Evolutionary conservation across 371 early-diverging fungal genomes (phyloP), one percentile per base, ranked within the genome.

Genomic region (Smittium mucronatum): DNA sequence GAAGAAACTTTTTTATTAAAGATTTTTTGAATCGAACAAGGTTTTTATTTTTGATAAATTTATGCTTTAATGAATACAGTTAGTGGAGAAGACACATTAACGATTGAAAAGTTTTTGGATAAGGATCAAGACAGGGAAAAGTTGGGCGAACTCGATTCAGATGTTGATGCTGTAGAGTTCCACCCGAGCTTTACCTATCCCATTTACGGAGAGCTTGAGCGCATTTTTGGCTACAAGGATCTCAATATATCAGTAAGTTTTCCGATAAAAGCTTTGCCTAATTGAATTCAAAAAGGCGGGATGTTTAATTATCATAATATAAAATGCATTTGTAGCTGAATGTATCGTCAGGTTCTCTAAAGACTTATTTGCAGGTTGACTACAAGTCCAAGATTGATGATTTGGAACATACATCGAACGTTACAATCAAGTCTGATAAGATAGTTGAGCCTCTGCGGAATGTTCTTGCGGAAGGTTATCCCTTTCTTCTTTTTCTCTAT

Each of bases 191-290:
- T 88, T 74, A 92, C 94, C 2, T 93, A 94, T 75, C 88, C 90
- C 25, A 83, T 95, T 57, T 93, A 91, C 80, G 95, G 95, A n/a
- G 86, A 89, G 63, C 88, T 92, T 58, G 89, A 92, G 73, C 84
- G 86, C 32, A 85, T 91, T 2, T 93, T 88, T 73, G 96, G 96
- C 25, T 95, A 91, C 80, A 90, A 89, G 75, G 84, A 86, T 57
- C 78, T 93, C 67, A 69, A 78, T 31, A 85, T 94, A 70, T 81
- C 73, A 59, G 69, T 63, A 69, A 57, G 69, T 26, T n/a, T 68
- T 61, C 35, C 57, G 17, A 15, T 60, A 36, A 47, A 33, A 26
- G 31, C 34, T 36, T 58, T 47, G 29, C 1, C 58, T 17, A 36
- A 61, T 34, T 26, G 63, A 25, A 0, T 30, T 2, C 61, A 63